A percentile compares a stretch with the other conserved stretches of the same genome.
Evolutionary conservation across 2,329 filamentous ascomycete species (phyloP).

Genomic region (Diplodia seriata): DNA sequence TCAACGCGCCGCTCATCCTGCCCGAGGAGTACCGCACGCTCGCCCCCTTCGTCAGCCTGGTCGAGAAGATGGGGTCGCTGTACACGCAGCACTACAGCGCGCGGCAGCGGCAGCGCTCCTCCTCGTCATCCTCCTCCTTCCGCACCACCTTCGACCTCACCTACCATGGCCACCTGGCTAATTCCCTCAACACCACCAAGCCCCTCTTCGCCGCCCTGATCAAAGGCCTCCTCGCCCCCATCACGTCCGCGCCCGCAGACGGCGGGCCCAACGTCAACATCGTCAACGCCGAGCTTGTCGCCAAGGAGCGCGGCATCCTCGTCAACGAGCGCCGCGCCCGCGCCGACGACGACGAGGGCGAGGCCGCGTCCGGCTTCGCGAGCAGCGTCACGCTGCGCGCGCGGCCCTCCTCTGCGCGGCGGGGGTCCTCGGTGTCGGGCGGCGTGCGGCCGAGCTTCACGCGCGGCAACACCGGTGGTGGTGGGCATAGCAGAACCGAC

Average conservation of each 20-base stretch:
- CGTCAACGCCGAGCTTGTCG: slow-evolving; percentile 78
- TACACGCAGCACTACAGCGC: slow-evolving; percentile 77
- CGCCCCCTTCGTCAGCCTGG: slow-evolving; percentile 75
- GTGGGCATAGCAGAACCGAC: not conserved
- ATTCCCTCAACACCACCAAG: slow-evolving; percentile 73
- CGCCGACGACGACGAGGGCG: slow-evolving; percentile 66
- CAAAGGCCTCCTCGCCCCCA: slow-evolving; percentile 74
- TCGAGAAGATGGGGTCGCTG: slow-evolving; percentile 79
- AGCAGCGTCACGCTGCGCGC: slow-evolving; percentile 74
- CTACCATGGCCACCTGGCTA: slow-evolving; percentile 79
- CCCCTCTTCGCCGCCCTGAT: slow-evolving; percentile 80
- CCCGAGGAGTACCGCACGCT: slow-evolving; percentile 81
- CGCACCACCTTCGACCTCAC: slow-evolving; percentile 76
- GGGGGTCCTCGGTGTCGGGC: slow-evolving; percentile 38
- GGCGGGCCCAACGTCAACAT: slow-evolving; percentile 79
- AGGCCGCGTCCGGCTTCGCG: slow-evolving; percentile 51
- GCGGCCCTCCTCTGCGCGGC: slow-evolving; percentile 50
- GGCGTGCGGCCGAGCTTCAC: slow-evolving; percentile 28
- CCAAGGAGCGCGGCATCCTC: slow-evolving; percentile 77
- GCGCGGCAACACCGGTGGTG: slow-evolving; percentile 35
- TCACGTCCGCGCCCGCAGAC: slow-evolving; percentile 56
- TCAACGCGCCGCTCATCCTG: slow-evolving; percentile 82
- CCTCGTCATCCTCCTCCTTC: slow-evolving; percentile 43
- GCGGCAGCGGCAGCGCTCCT: not conserved
- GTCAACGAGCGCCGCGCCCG: slow-evolving; percentile 76